Conservation (phyloP, 805 yeast species). For the Yarrowia phangngaensis region DNA sequence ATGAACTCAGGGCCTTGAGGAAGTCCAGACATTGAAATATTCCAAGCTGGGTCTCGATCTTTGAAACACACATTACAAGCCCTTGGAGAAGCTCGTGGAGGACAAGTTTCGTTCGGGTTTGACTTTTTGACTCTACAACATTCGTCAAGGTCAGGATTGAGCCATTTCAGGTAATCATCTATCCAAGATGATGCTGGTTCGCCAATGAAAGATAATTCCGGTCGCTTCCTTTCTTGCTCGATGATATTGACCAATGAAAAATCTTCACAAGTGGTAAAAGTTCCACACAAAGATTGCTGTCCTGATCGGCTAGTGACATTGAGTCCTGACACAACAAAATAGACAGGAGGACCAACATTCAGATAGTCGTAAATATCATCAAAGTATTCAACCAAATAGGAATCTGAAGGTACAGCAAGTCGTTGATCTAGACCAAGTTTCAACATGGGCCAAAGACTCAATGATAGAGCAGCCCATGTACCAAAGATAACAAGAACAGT, state of each 20-base stretch:
- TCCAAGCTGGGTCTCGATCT: slow-evolving; percentile 58
- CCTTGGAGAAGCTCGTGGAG: slow-evolving; percentile 62
- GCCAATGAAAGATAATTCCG: slow-evolving; percentile 58
- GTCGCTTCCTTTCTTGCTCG: slow-evolving; percentile 77
- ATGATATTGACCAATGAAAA: slow-evolving; percentile 73
- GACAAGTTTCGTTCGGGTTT: slow-evolving; percentile 54
- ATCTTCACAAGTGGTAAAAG: slow-evolving; percentile 78
- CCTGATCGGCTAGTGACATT: slow-evolving; percentile 57
- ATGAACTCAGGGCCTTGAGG: slow-evolving; percentile 74
- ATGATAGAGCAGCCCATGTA: slow-evolving; percentile 62
- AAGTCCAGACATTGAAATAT: slow-evolving; percentile 71
- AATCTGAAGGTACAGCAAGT: slow-evolving; percentile 76
- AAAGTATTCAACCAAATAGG: slow-evolving; percentile 78
- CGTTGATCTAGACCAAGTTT: slow-evolving; percentile 85
- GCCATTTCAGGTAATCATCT: slow-evolving; percentile 82
- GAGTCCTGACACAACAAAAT: slow-evolving; percentile 68
- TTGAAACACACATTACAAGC: slow-evolving; percentile 71
- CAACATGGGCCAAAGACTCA: slow-evolving; percentile 64
- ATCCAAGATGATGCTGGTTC: slow-evolving; percentile 91
- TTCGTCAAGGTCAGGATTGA: slow-evolving; percentile 79
- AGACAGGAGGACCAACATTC: slow-evolving; percentile 88
- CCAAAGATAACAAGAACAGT: slow-evolving; percentile 53
- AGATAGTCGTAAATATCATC: slow-evolving; percentile 67
- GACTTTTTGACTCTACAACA: slow-evolving; percentile 73
- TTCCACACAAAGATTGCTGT: slow-evolving; percentile 80